Evolutionary conservation across 2,329 filamentous ascomycete genomes (phyloP).

Genomic region (Aspergillus vadensis): DNA sequence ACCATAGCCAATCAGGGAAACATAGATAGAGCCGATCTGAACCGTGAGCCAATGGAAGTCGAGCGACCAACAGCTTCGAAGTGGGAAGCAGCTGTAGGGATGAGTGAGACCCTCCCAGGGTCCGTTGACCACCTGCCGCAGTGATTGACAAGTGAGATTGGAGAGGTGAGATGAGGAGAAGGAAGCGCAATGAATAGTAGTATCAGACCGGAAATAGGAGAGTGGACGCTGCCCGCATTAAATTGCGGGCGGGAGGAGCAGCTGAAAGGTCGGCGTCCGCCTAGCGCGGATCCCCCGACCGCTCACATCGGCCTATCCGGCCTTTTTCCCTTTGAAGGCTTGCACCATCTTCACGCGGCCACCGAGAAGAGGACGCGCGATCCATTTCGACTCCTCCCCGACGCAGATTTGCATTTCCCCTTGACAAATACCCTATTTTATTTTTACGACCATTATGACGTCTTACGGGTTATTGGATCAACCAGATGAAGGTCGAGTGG

Average conservation of each 20-base stretch:
- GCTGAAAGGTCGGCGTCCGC: conserved; percentile 10
- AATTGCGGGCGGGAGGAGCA: conserved; percentile 7
- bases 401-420: not conserved
- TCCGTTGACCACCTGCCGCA: not conserved
- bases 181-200: not conserved
- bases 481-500: conserved; percentile 55
- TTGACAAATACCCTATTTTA: not conserved
- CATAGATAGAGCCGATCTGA: conserved; percentile 1
- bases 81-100: not conserved
- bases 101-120: not conserved
- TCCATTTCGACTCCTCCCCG: not conserved
- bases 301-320: conserved; percentile 17
- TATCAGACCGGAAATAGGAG: not conserved
- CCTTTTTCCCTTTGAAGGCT: conserved; percentile 9
- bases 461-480: conserved; percentile 71
- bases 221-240: conserved; percentile 1
- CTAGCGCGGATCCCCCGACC: conserved; percentile 24
- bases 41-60: not conserved
- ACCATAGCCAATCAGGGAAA: not conserved
- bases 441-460: conserved; percentile 46
- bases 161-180: not conserved
- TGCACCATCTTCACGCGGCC: conserved; percentile 12
- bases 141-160: not conserved
- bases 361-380: conserved; percentile 12
- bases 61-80: conserved; percentile 1